phyloP scores from a whole-genome alignment of 1,284 basidiomycete genomes.

The Pseudozyma hubeiensis region DNA sequence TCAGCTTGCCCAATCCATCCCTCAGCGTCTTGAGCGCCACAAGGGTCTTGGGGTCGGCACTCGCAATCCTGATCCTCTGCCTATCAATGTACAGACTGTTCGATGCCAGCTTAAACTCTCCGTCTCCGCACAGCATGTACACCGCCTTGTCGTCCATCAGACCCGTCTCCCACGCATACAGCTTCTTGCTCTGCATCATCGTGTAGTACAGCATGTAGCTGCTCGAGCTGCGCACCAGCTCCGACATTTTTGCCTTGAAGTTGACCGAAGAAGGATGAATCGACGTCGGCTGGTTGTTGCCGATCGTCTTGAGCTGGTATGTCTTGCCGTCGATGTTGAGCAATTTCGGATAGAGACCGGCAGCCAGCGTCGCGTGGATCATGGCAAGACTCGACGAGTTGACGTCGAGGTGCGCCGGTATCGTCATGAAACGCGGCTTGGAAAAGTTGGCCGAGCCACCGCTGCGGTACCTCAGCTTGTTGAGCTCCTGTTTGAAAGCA shows the following conservation, averaged over 20 bases:
- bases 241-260: slow-evolving; percentile 42
- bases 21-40: slow-evolving; percentile 86
- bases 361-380: slow-evolving; percentile 83
- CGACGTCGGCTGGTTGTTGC: slow-evolving; percentile 84
- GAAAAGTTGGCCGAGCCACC: slow-evolving; percentile 70
- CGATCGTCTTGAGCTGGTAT: slow-evolving; percentile 80
- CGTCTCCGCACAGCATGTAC: slow-evolving; percentile 88
- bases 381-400: slow-evolving; percentile 77
- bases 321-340: slow-evolving; percentile 76
- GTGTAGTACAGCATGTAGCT: slow-evolving; percentile 55
- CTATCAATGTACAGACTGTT: slow-evolving; percentile 83
- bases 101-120: slow-evolving; percentile 86
- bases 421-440: slow-evolving; percentile 77
- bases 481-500: slow-evolving; percentile 78
- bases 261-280: slow-evolving; percentile 82
- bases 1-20: slow-evolving; percentile 75
- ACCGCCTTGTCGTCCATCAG: slow-evolving; percentile 87
- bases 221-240: slow-evolving; percentile 31
- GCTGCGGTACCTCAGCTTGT: slow-evolving; percentile 71
- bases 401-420: slow-evolving; percentile 78
- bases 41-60: slow-evolving; percentile 76
- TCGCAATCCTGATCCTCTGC: slow-evolving; percentile 80
- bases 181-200: slow-evolving; percentile 84
- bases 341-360: slow-evolving; percentile 93
- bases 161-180: slow-evolving; percentile 95